Evolutionary conservation across 805 yeast species (phyloP), one percentile per base, ranked within the genome.

Genomic region (Pichia occidentalis): DNA sequence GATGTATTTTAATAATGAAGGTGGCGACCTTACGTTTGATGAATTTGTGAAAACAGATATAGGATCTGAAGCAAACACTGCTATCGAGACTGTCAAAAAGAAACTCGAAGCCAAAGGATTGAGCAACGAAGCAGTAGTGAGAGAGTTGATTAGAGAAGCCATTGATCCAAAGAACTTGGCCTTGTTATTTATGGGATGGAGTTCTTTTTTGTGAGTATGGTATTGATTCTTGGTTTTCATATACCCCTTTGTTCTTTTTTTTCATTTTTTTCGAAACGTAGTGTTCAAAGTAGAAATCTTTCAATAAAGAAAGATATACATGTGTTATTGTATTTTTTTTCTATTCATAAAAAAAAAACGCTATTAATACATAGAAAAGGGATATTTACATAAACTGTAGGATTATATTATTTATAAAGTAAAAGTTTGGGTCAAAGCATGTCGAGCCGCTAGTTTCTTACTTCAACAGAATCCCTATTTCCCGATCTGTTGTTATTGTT

Each of bases 101-200:
- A 92, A 92, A 55, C 62, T 90, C 30, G 53, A 54, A 16, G 81
- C 83, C 0, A 69, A 70, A 24, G 83, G 79, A 0, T 64, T 92
- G 34, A 85, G 87, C 52, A 74, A 75, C 7, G 96, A 87, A 49
- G 95, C 97, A 0, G 75, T 76, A 0, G 90, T 90, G 2, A 71
- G 90, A 39, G 92, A 84, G 51, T 62, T 90, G 45, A 76, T 88
- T 6, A 76, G 75, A 30, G 83, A 82, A 42, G 96, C 98, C 0
- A 68, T 78, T 0, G 80, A 76, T 52, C 65, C 69, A 5, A 60
- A 67, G 5, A 85, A 86, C 48, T 61, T 92, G 33, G 81, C 92
- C 0, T 57, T 80, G 19, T 75, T 92, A 5, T 92, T 77, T 54
- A 68, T 76, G 53, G 97, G 97, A 2, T 82, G 94, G 96, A 68